These are phyloP conservation scores for Hymenoscyphus albidus DNA, from an alignment of 2,329 filamentous ascomycete species.

Conservation along the genomic window DNA sequence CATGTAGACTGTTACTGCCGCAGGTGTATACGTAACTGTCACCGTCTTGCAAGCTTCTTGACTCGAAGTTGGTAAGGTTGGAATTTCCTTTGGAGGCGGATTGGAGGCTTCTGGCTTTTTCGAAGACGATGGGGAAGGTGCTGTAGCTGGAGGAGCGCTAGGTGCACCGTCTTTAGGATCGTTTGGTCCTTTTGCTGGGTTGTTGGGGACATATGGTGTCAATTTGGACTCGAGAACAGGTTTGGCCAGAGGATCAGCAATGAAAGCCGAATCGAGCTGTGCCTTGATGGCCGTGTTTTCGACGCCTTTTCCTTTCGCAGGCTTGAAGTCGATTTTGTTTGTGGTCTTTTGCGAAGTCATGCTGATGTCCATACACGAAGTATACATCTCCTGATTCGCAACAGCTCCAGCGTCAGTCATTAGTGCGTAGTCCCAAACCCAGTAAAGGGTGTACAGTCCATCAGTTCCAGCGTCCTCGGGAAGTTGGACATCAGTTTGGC, in stretches of 20 bases:
- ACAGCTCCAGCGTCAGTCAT: constrained; percentile 43
- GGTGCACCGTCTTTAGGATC: neutral
- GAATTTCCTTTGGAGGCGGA: too few relatives aligned
- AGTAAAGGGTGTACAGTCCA: constrained; percentile 77
- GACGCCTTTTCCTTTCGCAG: neutral
- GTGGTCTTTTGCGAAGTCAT: constrained; percentile 24
- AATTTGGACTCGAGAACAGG: neutral
- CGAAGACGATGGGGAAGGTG: neutral
- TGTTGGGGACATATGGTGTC: neutral
- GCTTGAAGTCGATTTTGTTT: constrained; percentile 1
- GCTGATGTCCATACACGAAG: constrained; percentile 52
- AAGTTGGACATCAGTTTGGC: constrained; percentile 76
- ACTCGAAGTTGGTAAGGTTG: neutral
- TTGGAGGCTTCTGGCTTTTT: too few relatives aligned
- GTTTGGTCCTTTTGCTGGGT: neutral
- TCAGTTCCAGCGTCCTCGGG: constrained; percentile 61
- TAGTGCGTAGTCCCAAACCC: constrained; percentile 93
- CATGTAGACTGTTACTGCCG: neutral
- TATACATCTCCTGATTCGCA: constrained; percentile 55
- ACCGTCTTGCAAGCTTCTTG: neutral
- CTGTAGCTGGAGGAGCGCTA: neutral
- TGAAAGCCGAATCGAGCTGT: constrained; percentile 13
- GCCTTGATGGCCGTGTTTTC: constrained; percentile 7
- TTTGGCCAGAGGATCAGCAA: constrained; percentile 11
- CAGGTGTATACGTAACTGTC: neutral